Percentiles rank a stretch among this genome's conserved stretches.
These are phyloP conservation scores for Ophiocordyceps sinensis DNA, from an alignment of 2,329 filamentous ascomycete genomes.

Conservation along the genomic window DNA sequence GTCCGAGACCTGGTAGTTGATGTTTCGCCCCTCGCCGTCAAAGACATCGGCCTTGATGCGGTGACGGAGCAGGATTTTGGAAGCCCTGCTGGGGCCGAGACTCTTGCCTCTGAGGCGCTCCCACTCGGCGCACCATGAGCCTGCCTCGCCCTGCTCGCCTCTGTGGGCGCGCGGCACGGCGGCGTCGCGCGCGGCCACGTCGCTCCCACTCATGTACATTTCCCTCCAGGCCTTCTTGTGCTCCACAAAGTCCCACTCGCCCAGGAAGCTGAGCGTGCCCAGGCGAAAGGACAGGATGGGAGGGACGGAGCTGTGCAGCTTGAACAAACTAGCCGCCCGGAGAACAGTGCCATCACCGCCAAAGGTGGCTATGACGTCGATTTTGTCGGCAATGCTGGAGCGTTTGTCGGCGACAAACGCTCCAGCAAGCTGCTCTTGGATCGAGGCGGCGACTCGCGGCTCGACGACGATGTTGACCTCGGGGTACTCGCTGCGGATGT, in stretches of 20 bases:
- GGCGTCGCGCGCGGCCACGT: conserved; percentile 31
- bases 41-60: conserved; percentile 78
- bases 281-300: conserved; percentile 93
- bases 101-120: conserved; percentile 63
- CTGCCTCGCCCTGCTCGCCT: conserved; percentile 11
- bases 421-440: conserved; percentile 50
- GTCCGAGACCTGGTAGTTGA: conserved; percentile 35
- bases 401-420: conserved; percentile 31
- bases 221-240: conserved; percentile 87
- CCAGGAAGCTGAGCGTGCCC: conserved; percentile 87
- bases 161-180: conserved; percentile 15
- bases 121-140: conserved; percentile 37
- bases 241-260: conserved; percentile 91
- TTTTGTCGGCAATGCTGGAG: conserved; percentile 54
- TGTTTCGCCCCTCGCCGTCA: conserved; percentile 47
- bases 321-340: conserved; percentile 41
- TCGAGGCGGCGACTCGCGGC: conserved; percentile 48
- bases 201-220: conserved; percentile 67
- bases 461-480: conserved; percentile 74
- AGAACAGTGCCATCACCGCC: conserved; percentile 55
- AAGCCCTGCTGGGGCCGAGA: conserved; percentile 59
- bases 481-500: conserved; percentile 69
- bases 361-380: conserved; percentile 79
- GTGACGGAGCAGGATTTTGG: conserved; percentile 75
- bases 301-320: conserved; percentile 65